phyloP scores from a whole-genome alignment of 2,329 filamentous ascomycete species.

The Penicillium sp. region DNA sequence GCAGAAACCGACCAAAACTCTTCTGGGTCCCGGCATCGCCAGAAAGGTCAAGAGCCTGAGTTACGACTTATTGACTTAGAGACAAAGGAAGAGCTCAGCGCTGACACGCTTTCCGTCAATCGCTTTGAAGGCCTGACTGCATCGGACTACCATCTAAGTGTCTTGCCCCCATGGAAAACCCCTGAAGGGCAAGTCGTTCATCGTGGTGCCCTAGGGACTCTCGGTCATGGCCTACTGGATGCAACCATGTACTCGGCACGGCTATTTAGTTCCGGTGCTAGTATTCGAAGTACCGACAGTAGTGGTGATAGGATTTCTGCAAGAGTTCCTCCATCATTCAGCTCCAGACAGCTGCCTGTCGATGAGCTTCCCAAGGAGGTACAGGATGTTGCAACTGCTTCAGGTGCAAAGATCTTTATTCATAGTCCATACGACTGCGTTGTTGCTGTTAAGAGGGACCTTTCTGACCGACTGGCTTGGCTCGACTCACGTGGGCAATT shows the following conservation, averaged over 20 bases:
- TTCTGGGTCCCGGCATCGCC: conserved; percentile 65
- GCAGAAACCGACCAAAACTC: conserved; percentile 63
- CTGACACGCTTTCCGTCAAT: conserved; percentile 80
- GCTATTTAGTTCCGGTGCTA: conserved; percentile 83
- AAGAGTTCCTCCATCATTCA: conserved; percentile 52
- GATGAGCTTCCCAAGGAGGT: conserved; percentile 41
- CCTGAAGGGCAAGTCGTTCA: conserved; percentile 61
- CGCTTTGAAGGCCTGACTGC: conserved; percentile 83
- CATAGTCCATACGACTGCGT: conserved; percentile 97
- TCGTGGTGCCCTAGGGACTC: conserved; percentile 71
- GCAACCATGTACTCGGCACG: conserved; percentile 82
- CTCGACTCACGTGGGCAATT: conserved; percentile 78
- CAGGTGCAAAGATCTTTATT: conserved; percentile 81
- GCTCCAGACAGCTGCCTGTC: conserved; percentile 52
- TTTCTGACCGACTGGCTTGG: conserved; percentile 83
- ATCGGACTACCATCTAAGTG: conserved; percentile 86
- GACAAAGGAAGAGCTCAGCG: conserved; percentile 79
- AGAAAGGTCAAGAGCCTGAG: conserved; percentile 82
- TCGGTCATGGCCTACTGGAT: conserved; percentile 80
- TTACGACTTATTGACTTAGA: conserved; percentile 85
- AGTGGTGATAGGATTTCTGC: conserved; percentile 59
- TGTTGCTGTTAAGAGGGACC: conserved; percentile 82
- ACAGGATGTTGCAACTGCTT: conserved; percentile 52
- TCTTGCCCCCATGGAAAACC: conserved; percentile 74
- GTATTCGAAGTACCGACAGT: conserved; percentile 60